These are phyloP conservation scores for Epithemia pelagica DNA, from an alignment of 108 stramenopile genomes.

Conservation along the genomic window DNA sequence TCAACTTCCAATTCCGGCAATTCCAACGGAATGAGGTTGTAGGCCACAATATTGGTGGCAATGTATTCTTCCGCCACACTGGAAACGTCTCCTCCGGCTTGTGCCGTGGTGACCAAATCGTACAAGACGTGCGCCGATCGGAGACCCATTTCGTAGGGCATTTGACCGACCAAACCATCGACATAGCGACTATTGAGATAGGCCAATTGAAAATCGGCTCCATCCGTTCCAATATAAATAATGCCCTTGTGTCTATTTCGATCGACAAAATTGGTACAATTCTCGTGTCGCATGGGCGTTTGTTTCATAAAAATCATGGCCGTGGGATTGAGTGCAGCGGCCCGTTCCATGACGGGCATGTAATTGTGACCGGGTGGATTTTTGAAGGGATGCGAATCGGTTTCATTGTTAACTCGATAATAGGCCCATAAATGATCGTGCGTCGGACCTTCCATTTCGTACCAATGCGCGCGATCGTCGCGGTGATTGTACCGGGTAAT, in stretches of 20 bases:
- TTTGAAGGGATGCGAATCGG: no score
- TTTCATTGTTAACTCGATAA: not conserved
- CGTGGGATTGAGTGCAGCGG: not conserved
- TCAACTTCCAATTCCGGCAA: constrained; percentile 23
- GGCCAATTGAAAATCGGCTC: constrained; percentile 11
- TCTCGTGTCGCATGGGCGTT: constrained; percentile 16
- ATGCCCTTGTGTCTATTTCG: constrained; percentile 3
- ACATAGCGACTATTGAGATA: constrained; percentile 18
- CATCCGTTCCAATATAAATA: constrained; percentile 12
- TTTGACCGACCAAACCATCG: constrained; percentile 31
- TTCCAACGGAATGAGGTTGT: constrained; percentile 20
- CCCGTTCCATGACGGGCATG: not conserved
- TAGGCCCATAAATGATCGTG: not conserved
- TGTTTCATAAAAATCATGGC: constrained; percentile 7
- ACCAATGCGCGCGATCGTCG: no score
- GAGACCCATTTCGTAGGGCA: constrained; percentile 25
- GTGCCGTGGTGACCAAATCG: not conserved
- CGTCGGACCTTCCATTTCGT: not conserved
- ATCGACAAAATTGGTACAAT: not conserved
- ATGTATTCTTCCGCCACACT: no score
- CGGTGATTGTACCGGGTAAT: not conserved
- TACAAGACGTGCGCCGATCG: not conserved
- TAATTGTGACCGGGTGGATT: no score
- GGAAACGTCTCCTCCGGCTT: not conserved
- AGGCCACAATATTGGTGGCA: constrained; percentile 16